Evolutionary conservation across 352 stramenopile genomes (phyloP), one percentile per base, ranked within the genome.

Genomic region (Phytophthora colocasiae): DNA sequence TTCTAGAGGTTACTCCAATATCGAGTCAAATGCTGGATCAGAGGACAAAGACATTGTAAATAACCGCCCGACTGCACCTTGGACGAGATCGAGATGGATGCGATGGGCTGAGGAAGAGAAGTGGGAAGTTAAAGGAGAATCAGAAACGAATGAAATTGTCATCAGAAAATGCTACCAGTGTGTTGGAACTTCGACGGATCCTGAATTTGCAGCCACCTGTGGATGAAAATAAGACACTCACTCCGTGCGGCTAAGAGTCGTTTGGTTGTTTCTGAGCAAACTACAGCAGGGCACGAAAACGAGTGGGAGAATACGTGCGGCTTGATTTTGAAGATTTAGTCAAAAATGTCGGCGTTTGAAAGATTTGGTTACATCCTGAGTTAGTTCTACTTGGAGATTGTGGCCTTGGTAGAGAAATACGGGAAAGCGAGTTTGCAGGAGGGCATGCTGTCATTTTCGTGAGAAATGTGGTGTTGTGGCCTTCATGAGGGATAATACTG

Each of bases 181-280:
- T 22, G 10, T 22, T 56, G 17, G 19, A 56, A 11, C 32, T 56
- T 26, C 34, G n/a, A 15, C 49, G 49, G 34, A 45, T 34, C 15
- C 10, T 56, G 34, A 56, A 56, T 56, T 24, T 56, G 24, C 19
- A 36, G 49, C 34, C 49, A 46, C 34, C 49, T 15, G 11, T 24
- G 24, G 15, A 56, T 4, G 19, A 14, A 26, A 12, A 14, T 34
- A 14, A 46, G 8, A 46, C 19, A 19, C 19, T 19, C n/a, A 19
- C 19, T 19, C 19, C 19, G 19, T 19, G 19, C 19, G 19, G 22
- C 2, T 22, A 22, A 22, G 22, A 22, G 22, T 22, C n/a, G n/a
- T 22, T n/a, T 22, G 47, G 29, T 1, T 12, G 31, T 19, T 15
- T 4, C 17, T n/a, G 17, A 15, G 15, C n/a, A 19, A 1, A n/a